Evolutionary conservation across 2,329 filamentous ascomycete genomes (phyloP), one percentile per base, ranked within the genome.

Genomic region (Fusarium sp.): DNA sequence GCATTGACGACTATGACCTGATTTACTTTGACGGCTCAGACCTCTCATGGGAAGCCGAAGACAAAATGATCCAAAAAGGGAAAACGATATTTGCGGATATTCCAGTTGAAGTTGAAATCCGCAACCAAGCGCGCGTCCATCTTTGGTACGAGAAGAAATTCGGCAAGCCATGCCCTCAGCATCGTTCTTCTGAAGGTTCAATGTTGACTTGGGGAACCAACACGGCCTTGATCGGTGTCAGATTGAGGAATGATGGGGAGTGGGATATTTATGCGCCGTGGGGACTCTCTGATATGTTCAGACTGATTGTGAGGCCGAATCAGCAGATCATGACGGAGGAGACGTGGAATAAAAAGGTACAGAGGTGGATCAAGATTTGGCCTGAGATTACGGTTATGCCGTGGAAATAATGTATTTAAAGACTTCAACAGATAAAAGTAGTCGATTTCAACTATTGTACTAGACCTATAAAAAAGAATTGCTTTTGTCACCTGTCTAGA

Each of bases 71-170:
- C 20, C 73, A 77, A n/a, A 49, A 41, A 1, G 78, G 78, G 3
- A 71, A 64, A 16, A 42, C 55, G 6, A 54, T 81, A 2, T 81
- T 80, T 20, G 71, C 73, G 0, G 77, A 75, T n/a, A 60, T 80
- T 1, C 50, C 73, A 5, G 67, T 72, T 2, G 74, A 80, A 27
- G 74, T 81, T 2, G 79, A 81, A 61, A 80, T 81, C 16, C 76
- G 79, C 16, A 81, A 81, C 41, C 79, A 81, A 53, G 79, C 79
- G 4, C 75, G 79, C 11, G 79, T 81, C 13, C 79, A 81, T 43
- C 65, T 81, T 0, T 81, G 79, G 79, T 81, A 80, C 21, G 69
- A 68, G 50, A 42, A 73, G 32, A 79, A 77, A 41, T 78, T 77
- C 16, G 78, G 79, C 7, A 60, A 66, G 0, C 66, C 73, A 3